Evolutionary conservation across 257 asterid species (phyloP).

Genomic region (Linaria vulgaris): DNA sequence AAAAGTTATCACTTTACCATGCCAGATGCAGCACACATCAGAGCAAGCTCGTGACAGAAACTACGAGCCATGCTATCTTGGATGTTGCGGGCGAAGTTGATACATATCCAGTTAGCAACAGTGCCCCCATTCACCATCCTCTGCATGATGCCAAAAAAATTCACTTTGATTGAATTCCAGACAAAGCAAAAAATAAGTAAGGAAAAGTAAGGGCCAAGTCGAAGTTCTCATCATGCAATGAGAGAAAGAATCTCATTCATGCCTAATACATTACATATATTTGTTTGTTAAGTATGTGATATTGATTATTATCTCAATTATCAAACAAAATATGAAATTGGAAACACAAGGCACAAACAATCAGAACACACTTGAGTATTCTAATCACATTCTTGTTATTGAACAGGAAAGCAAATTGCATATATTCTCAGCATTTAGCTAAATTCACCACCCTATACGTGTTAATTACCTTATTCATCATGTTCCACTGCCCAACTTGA

Average conservation of each 20-base stretch:
- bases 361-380: not conserved
- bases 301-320: not conserved
- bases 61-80: constrained; percentile 63
- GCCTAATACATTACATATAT: no score
- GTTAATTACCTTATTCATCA: constrained; percentile 99
- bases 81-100: constrained; percentile 77
- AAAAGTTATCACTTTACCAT: constrained; percentile 52
- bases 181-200: not conserved
- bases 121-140: constrained; percentile 96
- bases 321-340: not conserved
- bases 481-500: constrained; percentile 96
- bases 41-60: constrained; percentile 89
- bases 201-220: not conserved
- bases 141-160: constrained; percentile 44
- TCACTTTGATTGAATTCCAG: not conserved
- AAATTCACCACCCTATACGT: not conserved
- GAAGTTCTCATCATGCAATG: not conserved
- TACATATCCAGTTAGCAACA: constrained; percentile 80
- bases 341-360: not conserved
- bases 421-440: not conserved
- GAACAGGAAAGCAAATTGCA: not conserved
- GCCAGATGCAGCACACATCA: constrained; percentile 90
- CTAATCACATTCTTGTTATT: not conserved
- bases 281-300: no score
- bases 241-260: no score